These are phyloP conservation scores for Hyaloraphidium curvatum DNA, from an alignment of 192 early-diverging fungal genomes.

Conservation along the genomic window DNA sequence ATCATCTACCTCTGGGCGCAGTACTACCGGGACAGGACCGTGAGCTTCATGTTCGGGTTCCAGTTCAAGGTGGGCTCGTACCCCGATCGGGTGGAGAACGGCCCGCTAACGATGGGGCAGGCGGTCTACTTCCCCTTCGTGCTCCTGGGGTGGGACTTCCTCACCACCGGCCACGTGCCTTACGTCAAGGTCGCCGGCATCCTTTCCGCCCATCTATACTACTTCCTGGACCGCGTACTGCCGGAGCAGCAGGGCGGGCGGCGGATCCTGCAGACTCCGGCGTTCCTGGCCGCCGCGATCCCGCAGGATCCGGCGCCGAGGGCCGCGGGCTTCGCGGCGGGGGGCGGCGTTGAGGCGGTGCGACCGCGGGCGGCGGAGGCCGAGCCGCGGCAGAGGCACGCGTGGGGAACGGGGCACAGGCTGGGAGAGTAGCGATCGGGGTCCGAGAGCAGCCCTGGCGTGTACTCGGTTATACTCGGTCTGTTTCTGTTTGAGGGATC, in stretches of 20 bases:
- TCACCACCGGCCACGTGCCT: slow-evolving; percentile 21
- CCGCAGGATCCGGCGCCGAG: background rate
- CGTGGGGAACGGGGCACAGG: no score
- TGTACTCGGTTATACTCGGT: no score
- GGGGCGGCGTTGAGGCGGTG: no score
- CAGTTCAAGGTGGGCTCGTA: slow-evolving; percentile 30
- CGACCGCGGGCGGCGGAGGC: no score
- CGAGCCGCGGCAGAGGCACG: no score
- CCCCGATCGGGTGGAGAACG: slow-evolving; percentile 3
- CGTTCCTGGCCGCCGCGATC: slow-evolving; percentile 13
- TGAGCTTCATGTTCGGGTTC: slow-evolving; percentile 56
- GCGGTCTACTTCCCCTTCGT: slow-evolving; percentile 63
- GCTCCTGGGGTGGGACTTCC: slow-evolving; percentile 31
- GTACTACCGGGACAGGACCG: slow-evolving; percentile 27
- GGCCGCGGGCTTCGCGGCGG: no score
- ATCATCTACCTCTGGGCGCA: slow-evolving; percentile 62
- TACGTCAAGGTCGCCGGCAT: slow-evolving; percentile 41
- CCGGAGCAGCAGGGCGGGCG: slow-evolving; percentile 37
- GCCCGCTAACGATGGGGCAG: slow-evolving; percentile 7
- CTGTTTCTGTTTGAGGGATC: no score
- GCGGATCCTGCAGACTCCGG: slow-evolving; percentile 44
- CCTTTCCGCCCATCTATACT: slow-evolving; percentile 46
- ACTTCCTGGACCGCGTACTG: slow-evolving; percentile 47
- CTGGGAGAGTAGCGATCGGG: no score
- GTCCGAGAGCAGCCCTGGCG: no score